phyloP scores from a whole-genome alignment of 257 asterid genomes.

The Solanum ossicruentum region DNA sequence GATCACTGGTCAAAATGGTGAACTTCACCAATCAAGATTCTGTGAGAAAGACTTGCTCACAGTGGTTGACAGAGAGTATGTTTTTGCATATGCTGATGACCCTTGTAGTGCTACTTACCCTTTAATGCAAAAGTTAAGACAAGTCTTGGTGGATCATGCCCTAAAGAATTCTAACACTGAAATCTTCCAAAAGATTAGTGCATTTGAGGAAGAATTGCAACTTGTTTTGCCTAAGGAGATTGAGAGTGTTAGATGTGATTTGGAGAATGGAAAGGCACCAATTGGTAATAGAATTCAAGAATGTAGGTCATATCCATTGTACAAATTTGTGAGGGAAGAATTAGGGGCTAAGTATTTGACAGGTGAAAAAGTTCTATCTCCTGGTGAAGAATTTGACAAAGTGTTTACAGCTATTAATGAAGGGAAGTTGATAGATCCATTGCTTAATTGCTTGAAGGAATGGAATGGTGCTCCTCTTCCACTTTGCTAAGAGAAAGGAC shows the following conservation, averaged over 20 bases:
- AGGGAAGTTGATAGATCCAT: constrained; percentile 13
- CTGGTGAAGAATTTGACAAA: constrained; percentile 18
- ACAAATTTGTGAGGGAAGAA: constrained; percentile 18
- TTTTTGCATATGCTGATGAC: constrained; percentile 12
- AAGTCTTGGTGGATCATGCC: constrained; percentile 11
- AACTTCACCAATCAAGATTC: constrained; percentile 11
- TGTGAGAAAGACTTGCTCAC: constrained; percentile 11
- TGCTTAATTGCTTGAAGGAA: constrained; percentile 13
- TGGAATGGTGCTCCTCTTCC: constrained; percentile 23
- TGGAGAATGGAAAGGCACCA: constrained; percentile 7
- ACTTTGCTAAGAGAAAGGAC: neutral
- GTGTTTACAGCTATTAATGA: constrained; percentile 13
- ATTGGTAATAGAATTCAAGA: constrained; percentile 10
- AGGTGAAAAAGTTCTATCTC: constrained; percentile 9
- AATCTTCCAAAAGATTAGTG: constrained; percentile 10
- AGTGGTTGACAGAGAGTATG: constrained; percentile 12
- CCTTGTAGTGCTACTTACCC: constrained; percentile 16
- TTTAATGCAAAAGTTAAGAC: constrained; percentile 13
- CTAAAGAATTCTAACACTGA: constrained; percentile 1
- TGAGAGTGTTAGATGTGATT: constrained; percentile 5
- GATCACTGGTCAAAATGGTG: constrained; percentile 2
- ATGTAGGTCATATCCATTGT: constrained; percentile 16
- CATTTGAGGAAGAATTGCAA: constrained; percentile 15
- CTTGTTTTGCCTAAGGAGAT: constrained; percentile 12
- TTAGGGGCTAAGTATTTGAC: constrained; percentile 2